These are phyloP conservation scores for Verticillium zaregamsianum DNA, from an alignment of 2,329 filamentous ascomycete species.

Conservation along the genomic window DNA sequence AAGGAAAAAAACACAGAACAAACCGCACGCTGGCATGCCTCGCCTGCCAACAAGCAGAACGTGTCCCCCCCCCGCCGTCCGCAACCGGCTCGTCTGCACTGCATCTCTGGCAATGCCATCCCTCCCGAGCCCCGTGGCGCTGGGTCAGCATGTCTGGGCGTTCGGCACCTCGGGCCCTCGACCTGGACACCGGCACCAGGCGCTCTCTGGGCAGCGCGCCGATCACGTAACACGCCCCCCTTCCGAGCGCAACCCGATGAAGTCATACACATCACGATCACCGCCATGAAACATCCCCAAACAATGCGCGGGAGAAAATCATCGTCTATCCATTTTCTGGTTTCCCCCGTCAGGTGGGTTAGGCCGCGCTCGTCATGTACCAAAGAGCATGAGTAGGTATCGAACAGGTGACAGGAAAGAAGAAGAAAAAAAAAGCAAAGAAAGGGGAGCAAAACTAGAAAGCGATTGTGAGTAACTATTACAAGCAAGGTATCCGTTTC, in stretches of 20 bases:
- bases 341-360: background rate
- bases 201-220: no score
- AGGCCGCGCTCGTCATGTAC: background rate
- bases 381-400: background rate
- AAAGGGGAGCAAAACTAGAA: background rate
- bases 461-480: background rate
- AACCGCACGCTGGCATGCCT: background rate
- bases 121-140: background rate
- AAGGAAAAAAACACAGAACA: no score
- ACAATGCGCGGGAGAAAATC: background rate
- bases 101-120: background rate
- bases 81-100: background rate
- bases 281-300: background rate
- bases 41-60: background rate
- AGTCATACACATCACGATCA: background rate
- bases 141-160: no score
- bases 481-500: background rate
- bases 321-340: background rate
- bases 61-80: no score
- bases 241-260: background rate
- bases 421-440: background rate
- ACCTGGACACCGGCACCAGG: no score
- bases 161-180: no score
- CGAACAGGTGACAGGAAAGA: background rate
- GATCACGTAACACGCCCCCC: background rate